Evolutionary conservation across 1,284 basidiomycete species (phyloP).

Genomic region (Cutaneotrichosporon cyanovorans): DNA sequence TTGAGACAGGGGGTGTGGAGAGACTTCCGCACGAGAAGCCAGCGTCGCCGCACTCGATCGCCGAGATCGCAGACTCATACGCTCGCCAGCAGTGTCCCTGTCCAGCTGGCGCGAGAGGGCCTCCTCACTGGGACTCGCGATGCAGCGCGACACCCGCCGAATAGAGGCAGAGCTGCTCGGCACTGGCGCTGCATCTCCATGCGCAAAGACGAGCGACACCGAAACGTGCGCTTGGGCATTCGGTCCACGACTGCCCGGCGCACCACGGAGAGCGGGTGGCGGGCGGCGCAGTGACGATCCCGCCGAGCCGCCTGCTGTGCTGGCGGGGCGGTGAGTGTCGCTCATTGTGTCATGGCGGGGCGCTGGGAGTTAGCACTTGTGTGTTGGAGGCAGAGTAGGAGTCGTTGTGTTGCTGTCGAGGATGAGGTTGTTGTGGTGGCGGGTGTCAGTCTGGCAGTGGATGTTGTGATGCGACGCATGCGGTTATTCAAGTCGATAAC

Average conservation of each 20-base stretch:
- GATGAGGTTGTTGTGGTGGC: neutral
- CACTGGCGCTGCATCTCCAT: conserved; percentile 17
- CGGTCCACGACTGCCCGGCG: conserved; percentile 16
- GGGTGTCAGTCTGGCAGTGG: too few relatives aligned
- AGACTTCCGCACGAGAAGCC: conserved; percentile 9
- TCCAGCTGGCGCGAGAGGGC: conserved; percentile 36
- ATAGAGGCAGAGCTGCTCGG: neutral
- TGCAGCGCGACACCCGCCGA: conserved; percentile 1
- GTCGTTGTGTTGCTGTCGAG: neutral
- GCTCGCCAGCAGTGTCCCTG: conserved; percentile 32
- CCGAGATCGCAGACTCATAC: conserved; percentile 37
- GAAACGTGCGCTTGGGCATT: conserved; percentile 19
- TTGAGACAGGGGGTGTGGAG: neutral
- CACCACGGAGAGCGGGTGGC: conserved; percentile 11
- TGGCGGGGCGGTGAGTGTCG: neutral
- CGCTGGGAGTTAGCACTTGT: neutral
- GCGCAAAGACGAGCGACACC: conserved; percentile 33
- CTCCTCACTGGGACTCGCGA: conserved; percentile 22
- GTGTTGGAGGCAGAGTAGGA: neutral
- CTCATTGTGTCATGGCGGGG: conserved; percentile 1
- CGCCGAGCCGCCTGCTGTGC: conserved; percentile 1
- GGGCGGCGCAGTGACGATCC: conserved; percentile 5
- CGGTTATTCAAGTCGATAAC: too few relatives aligned
- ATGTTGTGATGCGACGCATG: too few relatives aligned
- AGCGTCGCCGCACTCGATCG: conserved; percentile 31